Evolutionary conservation across 2,329 filamentous ascomycete species (phyloP), one percentile per base, ranked within the genome.

Genomic region (Mycosphaerelloides madeirae): DNA sequence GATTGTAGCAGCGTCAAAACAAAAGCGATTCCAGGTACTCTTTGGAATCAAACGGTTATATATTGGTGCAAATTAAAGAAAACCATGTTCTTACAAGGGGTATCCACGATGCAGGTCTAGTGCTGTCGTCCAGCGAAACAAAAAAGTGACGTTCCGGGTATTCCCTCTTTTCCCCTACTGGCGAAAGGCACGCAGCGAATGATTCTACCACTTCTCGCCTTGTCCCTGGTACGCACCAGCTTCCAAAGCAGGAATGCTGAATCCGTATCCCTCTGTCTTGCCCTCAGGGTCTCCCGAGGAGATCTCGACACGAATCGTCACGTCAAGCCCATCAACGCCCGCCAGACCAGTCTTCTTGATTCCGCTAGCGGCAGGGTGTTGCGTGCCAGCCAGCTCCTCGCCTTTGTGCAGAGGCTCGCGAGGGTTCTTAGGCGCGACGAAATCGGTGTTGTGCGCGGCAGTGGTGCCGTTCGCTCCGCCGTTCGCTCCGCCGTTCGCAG

Each of bases 361-460:
- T 4, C 71, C 73, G 29, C 54, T 56, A 0, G 87, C 85, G 11
- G 89, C 86, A 46, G 79, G 80, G 70, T 96, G 89, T 22, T 69
- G 71, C 0, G 88, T 89, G 3, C 91, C 91, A 0, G 87, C 87
- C 36, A 77, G 71, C n/a, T 80, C 67, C 64, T 96, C 91, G 36
- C 91, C 90, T 3, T 70, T 68, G 62, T 90, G 84, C 31, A 96
- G 74, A 18, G 83, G 79, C 1, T 77, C 72, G 59, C 90, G 85
- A 22, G 68, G 65, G 47, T 75, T 75, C 82, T 68, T 89, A n/a
- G 60, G 57, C 5, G 52, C 32, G 5, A 39, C 42, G 52, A 63
- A 64, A 29, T 53, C 38, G 73, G 46, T 80, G 81, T 52, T 47
- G 39, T 48, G 48, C 3, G 41, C 14, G 4, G 51, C 41, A 3